Conservation (phyloP, 2,329 filamentous ascomycete genomes). For the Talaromyces sp. region DNA sequence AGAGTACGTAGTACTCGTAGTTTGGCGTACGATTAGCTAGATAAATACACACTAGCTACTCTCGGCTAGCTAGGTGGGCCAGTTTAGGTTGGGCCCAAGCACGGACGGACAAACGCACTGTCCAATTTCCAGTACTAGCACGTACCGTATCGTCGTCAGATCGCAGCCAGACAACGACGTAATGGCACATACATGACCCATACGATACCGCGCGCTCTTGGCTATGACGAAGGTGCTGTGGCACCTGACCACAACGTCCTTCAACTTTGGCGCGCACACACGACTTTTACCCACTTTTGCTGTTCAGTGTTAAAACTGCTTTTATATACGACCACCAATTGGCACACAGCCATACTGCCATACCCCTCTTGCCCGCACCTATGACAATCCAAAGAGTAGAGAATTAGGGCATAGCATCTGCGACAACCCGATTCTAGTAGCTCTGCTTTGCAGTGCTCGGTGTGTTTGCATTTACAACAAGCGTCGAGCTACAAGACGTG, state of each 20-base stretch:
- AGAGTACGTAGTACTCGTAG: no score
- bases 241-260: constrained; percentile 9
- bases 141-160: background rate
- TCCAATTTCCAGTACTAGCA: background rate
- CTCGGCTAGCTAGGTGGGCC: background rate
- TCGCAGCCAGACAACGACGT: background rate
- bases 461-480: background rate
- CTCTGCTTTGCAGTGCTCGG: background rate
- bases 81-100: constrained; percentile 4
- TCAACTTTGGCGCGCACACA: background rate
- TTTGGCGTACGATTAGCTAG: background rate
- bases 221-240: constrained; percentile 10
- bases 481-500: background rate
- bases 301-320: background rate
- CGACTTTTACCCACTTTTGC: background rate
- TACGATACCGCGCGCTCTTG: constrained; percentile 1
- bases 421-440: constrained; percentile 1
- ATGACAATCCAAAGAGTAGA: background rate
- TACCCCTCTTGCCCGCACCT: constrained; percentile 1
- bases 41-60: background rate
- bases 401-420: background rate
- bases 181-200: background rate
- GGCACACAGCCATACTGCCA: background rate
- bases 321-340: background rate
- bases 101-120: constrained; percentile 8